Percentiles rank a stretch among this genome's conserved stretches.
Conservation (phyloP, 768 basidiomycete species). For the Pisolithus marmoratus region DNA sequence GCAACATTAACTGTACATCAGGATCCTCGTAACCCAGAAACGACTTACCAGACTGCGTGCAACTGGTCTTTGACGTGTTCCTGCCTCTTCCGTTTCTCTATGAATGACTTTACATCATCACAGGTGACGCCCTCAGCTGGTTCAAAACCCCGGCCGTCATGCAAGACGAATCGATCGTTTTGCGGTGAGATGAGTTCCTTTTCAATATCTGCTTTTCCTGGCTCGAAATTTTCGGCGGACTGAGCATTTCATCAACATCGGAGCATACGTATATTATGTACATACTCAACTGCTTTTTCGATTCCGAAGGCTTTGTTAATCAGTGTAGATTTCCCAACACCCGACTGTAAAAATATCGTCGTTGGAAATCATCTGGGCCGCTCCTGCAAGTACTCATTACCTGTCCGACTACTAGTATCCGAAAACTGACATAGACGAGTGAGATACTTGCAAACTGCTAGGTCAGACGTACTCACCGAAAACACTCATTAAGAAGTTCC, state of each 20-base stretch:
- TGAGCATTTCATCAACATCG: background rate
- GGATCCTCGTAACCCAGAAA: background rate
- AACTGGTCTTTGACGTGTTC: conserved; percentile 2
- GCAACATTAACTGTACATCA: background rate
- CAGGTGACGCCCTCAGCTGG: conserved; percentile 2
- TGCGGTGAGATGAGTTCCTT: conserved; percentile 7
- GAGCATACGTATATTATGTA: background rate
- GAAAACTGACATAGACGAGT: background rate
- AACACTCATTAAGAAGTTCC: background rate
- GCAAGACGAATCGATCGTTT: conserved; percentile 11
- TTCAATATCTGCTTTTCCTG: conserved; percentile 10
- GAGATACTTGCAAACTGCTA: background rate
- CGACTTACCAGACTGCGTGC: conserved; percentile 11
- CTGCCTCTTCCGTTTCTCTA: background rate
- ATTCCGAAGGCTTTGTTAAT: conserved; percentile 1
- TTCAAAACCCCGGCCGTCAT: conserved; percentile 14
- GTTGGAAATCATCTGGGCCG: background rate
- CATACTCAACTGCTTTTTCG: background rate
- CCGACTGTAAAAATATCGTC: background rate
- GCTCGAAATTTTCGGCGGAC: background rate
- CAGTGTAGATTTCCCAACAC: conserved; percentile 4
- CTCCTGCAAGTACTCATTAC: background rate
- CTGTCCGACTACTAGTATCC: conserved; percentile 5
- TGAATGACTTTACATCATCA: conserved; percentile 5
- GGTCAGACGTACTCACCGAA: background rate